Percentiles rank a stretch among this genome's conserved stretches.
Conservation (phyloP, 2,329 filamentous ascomycete genomes). For the Sclerotinia subarctica region DNA sequence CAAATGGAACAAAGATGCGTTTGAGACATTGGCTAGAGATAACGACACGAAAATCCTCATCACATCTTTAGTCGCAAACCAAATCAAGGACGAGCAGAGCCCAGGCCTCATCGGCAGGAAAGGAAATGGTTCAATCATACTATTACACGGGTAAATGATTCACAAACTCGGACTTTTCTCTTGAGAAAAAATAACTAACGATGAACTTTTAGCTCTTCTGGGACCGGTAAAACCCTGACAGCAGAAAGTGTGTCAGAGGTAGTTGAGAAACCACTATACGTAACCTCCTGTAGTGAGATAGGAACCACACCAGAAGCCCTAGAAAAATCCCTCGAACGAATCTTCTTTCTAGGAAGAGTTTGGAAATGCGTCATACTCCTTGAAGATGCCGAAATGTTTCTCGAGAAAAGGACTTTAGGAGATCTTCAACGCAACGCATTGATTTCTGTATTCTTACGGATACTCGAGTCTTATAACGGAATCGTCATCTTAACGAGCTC, state of each 20-base stretch:
- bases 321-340: slow-evolving; percentile 4
- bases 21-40: slow-evolving; percentile 12
- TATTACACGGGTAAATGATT: slow-evolving; percentile 11
- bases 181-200: not conserved
- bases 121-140: slow-evolving; percentile 11
- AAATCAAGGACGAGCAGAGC: slow-evolving; percentile 15
- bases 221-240: slow-evolving; percentile 18
- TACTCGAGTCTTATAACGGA: slow-evolving; percentile 42
- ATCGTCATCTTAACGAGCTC: slow-evolving; percentile 45
- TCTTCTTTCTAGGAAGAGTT: slow-evolving; percentile 13
- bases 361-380: slow-evolving; percentile 20
- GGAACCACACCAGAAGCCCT: slow-evolving; percentile 7
- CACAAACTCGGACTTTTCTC: not conserved
- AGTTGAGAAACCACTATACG: slow-evolving; percentile 14
- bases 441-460: slow-evolving; percentile 38
- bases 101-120: not conserved
- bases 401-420: slow-evolving; percentile 13
- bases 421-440: slow-evolving; percentile 18
- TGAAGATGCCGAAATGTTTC: slow-evolving; percentile 17
- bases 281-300: slow-evolving; percentile 13
- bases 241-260: slow-evolving; percentile 18
- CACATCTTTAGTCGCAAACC: slow-evolving; percentile 16
- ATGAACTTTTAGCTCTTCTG: not conserved
- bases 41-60: slow-evolving; percentile 16
- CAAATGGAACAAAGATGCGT: slow-evolving; percentile 19